These are phyloP conservation scores for Aureobasidium zeae DNA, from an alignment of 2,329 filamentous ascomycete species.

Conservation along the genomic window DNA sequence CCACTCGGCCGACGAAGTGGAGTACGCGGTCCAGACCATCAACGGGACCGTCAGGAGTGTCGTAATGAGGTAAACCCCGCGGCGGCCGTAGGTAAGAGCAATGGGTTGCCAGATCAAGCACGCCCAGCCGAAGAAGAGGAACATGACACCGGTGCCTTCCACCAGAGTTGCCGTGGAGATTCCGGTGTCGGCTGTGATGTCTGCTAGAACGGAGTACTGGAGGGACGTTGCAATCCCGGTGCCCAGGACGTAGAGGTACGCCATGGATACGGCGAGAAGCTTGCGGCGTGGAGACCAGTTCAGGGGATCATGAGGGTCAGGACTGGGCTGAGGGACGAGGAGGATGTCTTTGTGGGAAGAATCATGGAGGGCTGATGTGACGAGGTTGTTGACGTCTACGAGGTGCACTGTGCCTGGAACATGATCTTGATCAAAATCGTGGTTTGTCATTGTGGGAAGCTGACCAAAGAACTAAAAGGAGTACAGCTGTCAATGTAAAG, in stretches of 20 bases:
- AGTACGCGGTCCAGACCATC: conserved; percentile 21
- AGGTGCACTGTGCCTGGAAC: conserved; percentile 20
- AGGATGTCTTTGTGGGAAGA: conserved; percentile 18
- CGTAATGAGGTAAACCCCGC: conserved; percentile 22
- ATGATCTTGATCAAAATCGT: not conserved
- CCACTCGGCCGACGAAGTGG: conserved; percentile 17
- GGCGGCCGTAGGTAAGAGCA: conserved; percentile 35
- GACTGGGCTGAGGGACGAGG: conserved; percentile 21
- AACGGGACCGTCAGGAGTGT: conserved; percentile 18
- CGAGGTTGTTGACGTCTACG: conserved; percentile 15
- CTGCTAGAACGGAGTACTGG: conserved; percentile 29
- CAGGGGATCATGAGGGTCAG: conserved; percentile 21
- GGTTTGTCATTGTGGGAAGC: too few relatives aligned
- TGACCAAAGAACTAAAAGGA: too few relatives aligned
- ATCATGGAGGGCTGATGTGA: not conserved
- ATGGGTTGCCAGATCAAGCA: conserved; percentile 41
- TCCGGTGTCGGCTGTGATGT: conserved; percentile 21
- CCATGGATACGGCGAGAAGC: conserved; percentile 18
- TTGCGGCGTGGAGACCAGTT: conserved; percentile 20
- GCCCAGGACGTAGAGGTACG: conserved; percentile 24
- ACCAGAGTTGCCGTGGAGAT: conserved; percentile 20
- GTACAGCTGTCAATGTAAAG: too few relatives aligned
- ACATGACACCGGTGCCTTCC: conserved; percentile 26
- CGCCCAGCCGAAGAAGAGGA: conserved; percentile 38
- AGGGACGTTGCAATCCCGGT: conserved; percentile 27